Base-by-base conservation (phyloP, 2,329 filamentous ascomycete species). In the Plectosphaerella cucumerina region DNA sequence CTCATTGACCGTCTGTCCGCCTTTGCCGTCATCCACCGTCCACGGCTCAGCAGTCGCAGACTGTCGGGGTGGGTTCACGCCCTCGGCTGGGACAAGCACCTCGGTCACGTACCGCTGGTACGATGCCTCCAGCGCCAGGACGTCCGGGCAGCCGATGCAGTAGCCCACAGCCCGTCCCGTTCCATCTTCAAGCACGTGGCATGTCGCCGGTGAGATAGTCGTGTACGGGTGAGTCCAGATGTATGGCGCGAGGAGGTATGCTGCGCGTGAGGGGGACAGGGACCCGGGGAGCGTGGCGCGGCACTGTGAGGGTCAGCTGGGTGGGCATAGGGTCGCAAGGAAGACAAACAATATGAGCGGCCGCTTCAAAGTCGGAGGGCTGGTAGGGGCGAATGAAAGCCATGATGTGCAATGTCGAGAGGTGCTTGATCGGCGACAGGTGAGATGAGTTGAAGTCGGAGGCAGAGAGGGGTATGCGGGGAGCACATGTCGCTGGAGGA, bases 191-290 rank as follows among this genome's bases (percentile, higher is more conserved):
- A 79, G 69, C 11, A 78, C 70, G 60, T 74, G 72, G 65, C 73
- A 75, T 14, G 70, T 71, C 11, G 55, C 39, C 0, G 75, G 74
- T 9, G 65, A 73, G 52, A 78, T 71, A 56, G 69, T 64, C 15
- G 73, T 76, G 67, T 73, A 78, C 35, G 70, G 75, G 59, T 77
- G 74, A 9, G 73, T 75, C 76, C 76, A 79, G 59, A 78, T 57
- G 63, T 78, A 78, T 1, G 75, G 74, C 14, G 73, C 67, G 26
- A 76, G 65, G 17, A 63, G 64, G 44, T 56, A 54, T 5, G 66
- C 68, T 11, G 58, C 59, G 34, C 66, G 60, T 23, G 70, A 71
- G 17, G 58, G 43, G 22, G 57, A 35, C n/a, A 77, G 68, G 5
- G 68, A 70, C 0, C 70, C 70, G 4, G 74, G 73, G 17, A 78